phyloP scores from a whole-genome alignment of 140 eudicot genomes.

The Stevia rebaudiana region DNA sequence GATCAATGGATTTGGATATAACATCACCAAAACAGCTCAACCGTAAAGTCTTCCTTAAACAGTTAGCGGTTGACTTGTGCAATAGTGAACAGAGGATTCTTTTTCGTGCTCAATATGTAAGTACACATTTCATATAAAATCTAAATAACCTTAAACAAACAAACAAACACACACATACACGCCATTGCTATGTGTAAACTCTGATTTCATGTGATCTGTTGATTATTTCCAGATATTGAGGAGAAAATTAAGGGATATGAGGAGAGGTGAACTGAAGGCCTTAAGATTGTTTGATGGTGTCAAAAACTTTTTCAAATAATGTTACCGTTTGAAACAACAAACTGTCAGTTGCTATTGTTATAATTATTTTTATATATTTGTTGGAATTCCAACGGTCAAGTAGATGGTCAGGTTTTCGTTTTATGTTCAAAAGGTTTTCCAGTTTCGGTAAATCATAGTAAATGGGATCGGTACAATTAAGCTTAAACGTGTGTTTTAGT shows the following conservation, averaged over 20 bases:
- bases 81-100: slow-evolving; percentile 77
- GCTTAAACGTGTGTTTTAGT: no score
- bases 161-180: neutral
- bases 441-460: no score
- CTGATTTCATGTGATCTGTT: slow-evolving; percentile 12
- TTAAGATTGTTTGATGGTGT: slow-evolving; percentile 63
- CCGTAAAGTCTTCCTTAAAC: slow-evolving; percentile 76
- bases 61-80: slow-evolving; percentile 85
- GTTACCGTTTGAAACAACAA: neutral
- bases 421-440: no score
- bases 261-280: slow-evolving; percentile 89
- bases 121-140: slow-evolving; percentile 8
- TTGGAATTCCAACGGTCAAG: no score
- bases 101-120: slow-evolving; percentile 84
- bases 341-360: neutral
- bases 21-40: slow-evolving; percentile 87
- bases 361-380: no score
- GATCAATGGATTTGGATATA: slow-evolving; percentile 92
- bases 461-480: no score
- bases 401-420: no score
- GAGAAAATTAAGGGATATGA: slow-evolving; percentile 80
- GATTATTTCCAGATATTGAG: slow-evolving; percentile 59
- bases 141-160: no score
- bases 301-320: slow-evolving; percentile 61
- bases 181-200: neutral